Percentiles rank a stretch among this genome's conserved stretches.
These are phyloP conservation scores for Violaceomyces palustris DNA, from an alignment of 1,284 basidiomycete genomes.

Conservation along the genomic window DNA sequence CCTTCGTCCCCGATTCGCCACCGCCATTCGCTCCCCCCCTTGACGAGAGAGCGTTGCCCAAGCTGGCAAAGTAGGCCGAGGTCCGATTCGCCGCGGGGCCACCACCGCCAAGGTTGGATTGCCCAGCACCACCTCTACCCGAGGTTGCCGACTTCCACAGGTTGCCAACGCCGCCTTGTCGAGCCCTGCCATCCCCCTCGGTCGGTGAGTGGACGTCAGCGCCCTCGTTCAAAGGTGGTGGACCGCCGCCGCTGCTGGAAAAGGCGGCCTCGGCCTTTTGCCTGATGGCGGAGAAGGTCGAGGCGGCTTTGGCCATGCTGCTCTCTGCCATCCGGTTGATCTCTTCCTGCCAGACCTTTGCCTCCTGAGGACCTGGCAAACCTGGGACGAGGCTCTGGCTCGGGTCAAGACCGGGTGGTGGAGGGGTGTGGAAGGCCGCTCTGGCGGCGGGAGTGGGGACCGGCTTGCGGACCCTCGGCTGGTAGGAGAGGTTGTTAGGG, in stretches of 20 bases:
- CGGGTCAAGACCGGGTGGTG: background rate
- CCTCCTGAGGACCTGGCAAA: conserved; percentile 39
- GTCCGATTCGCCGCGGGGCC: too few species aligned
- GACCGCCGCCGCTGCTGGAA: conserved; percentile 1
- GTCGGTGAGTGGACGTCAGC: background rate
- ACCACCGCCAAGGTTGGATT: too few species aligned
- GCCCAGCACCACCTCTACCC: too few species aligned
- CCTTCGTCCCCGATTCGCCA: too few species aligned
- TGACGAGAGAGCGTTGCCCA: too few species aligned
- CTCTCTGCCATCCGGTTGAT: conserved; percentile 40
- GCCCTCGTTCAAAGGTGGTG: background rate
- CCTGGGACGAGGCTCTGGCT: conserved; percentile 23
- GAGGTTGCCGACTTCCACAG: too few species aligned
- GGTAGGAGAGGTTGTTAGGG: conserved; percentile 34
- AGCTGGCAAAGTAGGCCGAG: too few species aligned
- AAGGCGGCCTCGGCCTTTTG: conserved; percentile 32
- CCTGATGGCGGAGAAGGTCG: conserved; percentile 35
- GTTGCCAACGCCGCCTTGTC: too few species aligned
- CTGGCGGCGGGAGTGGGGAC: background rate
- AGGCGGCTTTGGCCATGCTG: conserved; percentile 31
- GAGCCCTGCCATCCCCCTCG: too few species aligned
- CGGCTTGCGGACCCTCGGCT: conserved; percentile 25
- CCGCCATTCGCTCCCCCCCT: too few species aligned
- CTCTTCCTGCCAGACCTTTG: conserved; percentile 43
- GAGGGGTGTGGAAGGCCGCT: conserved; percentile 4